Percentiles rank a stretch among this genome's conserved stretches.
phyloP scores from a whole-genome alignment of 139 green algal species.

The Micromonas commoda region DNA sequence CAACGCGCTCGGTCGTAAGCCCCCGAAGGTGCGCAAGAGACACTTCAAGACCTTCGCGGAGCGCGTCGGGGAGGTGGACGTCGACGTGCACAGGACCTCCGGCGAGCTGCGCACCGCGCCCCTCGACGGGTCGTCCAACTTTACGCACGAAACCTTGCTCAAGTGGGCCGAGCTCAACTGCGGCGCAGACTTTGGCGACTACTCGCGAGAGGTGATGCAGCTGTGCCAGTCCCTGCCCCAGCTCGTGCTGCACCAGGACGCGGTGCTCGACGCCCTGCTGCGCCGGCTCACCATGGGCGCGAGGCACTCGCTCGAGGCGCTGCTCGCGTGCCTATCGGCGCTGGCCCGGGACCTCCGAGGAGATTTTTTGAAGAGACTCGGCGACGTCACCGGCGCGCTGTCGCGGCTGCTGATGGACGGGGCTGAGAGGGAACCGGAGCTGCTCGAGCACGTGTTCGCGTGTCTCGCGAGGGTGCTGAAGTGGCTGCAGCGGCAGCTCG shows the following conservation, averaged over 20 bases:
- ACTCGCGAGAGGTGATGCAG: background rate
- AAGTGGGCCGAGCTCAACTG: background rate
- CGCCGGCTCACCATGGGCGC: background rate
- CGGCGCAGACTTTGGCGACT: background rate
- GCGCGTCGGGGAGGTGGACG: background rate
- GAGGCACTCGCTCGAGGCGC: background rate
- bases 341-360: background rate
- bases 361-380: background rate
- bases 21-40: background rate
- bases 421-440: background rate
- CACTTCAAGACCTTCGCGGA: background rate
- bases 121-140: background rate
- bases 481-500: background rate
- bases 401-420: background rate
- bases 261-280: background rate
- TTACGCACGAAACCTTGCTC: background rate
- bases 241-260: background rate
- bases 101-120: background rate
- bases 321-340: background rate
- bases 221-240: background rate
- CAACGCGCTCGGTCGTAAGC: background rate
- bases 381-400: background rate
- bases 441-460: background rate
- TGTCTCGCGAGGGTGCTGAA: background rate
- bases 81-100: background rate